Evolutionary conservation across 306 rosid genomes (phyloP).

Genomic region (Oxytropis ochrocephala): DNA sequence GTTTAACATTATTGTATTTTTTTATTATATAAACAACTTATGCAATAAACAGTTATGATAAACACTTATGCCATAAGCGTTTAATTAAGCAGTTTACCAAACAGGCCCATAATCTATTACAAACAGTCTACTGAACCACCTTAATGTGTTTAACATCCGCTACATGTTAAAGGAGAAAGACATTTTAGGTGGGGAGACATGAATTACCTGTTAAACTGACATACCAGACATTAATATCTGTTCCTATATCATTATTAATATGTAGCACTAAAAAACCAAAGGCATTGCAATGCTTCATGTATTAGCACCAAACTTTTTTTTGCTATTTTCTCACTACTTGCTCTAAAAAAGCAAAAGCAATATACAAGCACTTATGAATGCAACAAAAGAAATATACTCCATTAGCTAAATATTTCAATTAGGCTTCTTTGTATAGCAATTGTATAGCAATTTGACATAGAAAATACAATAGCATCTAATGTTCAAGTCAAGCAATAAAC

Average conservation of each 20-base stretch:
- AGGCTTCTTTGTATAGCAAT: slow-evolving; percentile 32
- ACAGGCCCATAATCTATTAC: no score
- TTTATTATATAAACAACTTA: no score
- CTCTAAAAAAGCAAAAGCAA: background rate
- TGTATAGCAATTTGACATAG: slow-evolving; percentile 27
- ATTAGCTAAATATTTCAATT: slow-evolving; percentile 22
- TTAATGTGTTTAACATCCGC: background rate
- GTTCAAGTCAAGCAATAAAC: slow-evolving; percentile 28
- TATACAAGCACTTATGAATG: background rate
- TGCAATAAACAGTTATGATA: no score
- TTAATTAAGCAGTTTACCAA: no score
- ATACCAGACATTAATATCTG: background rate
- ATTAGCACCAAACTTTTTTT: slow-evolving; percentile 3
- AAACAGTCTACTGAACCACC: background rate
- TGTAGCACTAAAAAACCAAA: slow-evolving; percentile 18
- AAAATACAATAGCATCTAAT: slow-evolving; percentile 21
- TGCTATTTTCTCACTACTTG: slow-evolving; percentile 1
- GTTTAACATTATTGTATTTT: no score
- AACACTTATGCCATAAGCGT: no score
- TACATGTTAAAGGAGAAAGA: background rate
- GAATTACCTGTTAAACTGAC: background rate
- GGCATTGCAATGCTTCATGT: background rate
- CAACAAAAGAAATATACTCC: slow-evolving; percentile 6
- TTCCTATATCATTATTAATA: background rate
- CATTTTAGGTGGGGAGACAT: background rate